These are phyloP conservation scores for Volvariella volvacea DNA, from an alignment of 1,284 basidiomycete species.

Conservation along the genomic window DNA sequence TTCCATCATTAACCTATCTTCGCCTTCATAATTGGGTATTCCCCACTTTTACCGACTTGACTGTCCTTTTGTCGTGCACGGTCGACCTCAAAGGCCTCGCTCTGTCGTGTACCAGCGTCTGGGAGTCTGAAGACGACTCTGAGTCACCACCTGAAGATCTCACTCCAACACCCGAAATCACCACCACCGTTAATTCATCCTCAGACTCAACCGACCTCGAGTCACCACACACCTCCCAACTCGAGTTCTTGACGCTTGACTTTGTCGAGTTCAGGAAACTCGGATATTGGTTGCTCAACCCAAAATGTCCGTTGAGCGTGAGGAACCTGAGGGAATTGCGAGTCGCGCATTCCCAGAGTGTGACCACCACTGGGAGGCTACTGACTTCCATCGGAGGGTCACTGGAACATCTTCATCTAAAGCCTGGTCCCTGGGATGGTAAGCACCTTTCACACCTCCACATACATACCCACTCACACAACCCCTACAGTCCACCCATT, in stretches of 20 bases:
- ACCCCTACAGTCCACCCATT: constrained; percentile 24
- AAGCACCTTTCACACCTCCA: constrained; percentile 11
- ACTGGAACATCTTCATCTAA: constrained; percentile 34
- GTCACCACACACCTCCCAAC: constrained; percentile 9
- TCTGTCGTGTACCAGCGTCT: constrained; percentile 24
- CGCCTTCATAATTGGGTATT: constrained; percentile 33
- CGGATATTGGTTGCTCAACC: constrained; percentile 29
- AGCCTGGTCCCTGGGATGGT: constrained; percentile 33
- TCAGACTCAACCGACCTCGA: background rate
- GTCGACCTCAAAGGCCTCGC: constrained; percentile 26
- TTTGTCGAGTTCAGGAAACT: constrained; percentile 27
- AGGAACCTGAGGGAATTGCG: constrained; percentile 30
- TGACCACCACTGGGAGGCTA: constrained; percentile 25
- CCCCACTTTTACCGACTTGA: constrained; percentile 24
- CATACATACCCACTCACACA: constrained; percentile 1
- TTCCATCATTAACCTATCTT: constrained; percentile 26
- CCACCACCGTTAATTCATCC: background rate
- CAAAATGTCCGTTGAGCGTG: constrained; percentile 24
- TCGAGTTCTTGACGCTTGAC: constrained; percentile 33
- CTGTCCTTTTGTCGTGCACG: constrained; percentile 23
- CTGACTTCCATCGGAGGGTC: constrained; percentile 24
- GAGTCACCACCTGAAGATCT: background rate
- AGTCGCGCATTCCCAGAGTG: constrained; percentile 30
- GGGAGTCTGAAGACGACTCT: constrained; percentile 15
- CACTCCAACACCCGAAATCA: background rate